A percentile compares a stretch with the other conserved stretches of the same genome.
Conservation (phyloP, 495 filamentous ascomycete genomes). For the Penicillium cinerascens region DNA sequence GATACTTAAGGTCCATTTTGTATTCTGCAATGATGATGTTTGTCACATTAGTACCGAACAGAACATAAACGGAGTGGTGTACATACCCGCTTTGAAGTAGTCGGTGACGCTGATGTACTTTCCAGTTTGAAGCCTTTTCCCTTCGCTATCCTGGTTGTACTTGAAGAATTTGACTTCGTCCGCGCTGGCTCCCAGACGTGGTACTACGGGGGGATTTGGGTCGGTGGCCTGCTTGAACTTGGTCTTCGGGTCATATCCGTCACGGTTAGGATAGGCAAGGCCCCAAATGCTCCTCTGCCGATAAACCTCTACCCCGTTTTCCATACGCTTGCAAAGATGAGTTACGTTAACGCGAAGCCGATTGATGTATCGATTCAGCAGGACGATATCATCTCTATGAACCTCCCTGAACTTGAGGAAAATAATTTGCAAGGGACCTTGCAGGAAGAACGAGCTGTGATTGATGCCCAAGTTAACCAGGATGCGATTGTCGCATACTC, state of each 20-base stretch:
- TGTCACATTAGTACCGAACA: not conserved
- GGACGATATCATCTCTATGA: not conserved
- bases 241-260: not conserved
- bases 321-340: conserved; percentile 1
- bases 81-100: conserved; percentile 16
- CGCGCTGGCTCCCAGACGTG: conserved; percentile 10
- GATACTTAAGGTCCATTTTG: conserved; percentile 5
- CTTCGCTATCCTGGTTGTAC: not conserved
- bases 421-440: conserved; percentile 22
- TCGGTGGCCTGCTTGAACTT: not conserved
- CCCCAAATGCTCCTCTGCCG: conserved; percentile 10
- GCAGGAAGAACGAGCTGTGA: conserved; percentile 41
- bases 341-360: conserved; percentile 9
- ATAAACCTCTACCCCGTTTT: not conserved
- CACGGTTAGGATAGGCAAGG: not conserved
- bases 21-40: conserved; percentile 8
- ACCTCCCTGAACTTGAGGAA: conserved; percentile 10
- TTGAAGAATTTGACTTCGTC: conserved; percentile 13
- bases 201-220: not conserved
- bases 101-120: conserved; percentile 12
- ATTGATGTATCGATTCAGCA: conserved; percentile 8
- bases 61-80: not conserved
- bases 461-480: conserved; percentile 49
- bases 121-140: not conserved
- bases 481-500: conserved; percentile 34